phyloP scores from a whole-genome alignment of 2,329 filamentous ascomycete genomes.

The Chaetomium sp. region DNA sequence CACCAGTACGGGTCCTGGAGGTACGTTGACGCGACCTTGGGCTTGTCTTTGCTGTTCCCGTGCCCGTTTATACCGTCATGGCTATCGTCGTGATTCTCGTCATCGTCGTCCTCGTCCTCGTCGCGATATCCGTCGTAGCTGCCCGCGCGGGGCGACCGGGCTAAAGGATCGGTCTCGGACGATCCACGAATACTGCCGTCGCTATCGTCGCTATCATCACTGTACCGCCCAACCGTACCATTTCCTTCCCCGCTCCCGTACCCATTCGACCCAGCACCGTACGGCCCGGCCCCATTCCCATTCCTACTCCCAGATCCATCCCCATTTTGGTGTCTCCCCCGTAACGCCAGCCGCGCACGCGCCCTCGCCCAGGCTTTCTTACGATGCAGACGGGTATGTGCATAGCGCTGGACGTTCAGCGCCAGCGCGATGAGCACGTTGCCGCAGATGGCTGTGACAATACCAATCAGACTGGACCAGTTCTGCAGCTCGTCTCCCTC shows the following conservation, averaged over 20 bases:
- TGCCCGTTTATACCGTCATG: neutral
- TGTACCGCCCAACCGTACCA: constrained; percentile 24
- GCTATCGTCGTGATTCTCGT: constrained; percentile 26
- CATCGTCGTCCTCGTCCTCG: constrained; percentile 20
- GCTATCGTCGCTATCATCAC: constrained; percentile 31
- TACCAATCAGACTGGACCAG: constrained; percentile 94
- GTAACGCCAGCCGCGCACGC: constrained; percentile 48
- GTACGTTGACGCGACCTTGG: constrained; percentile 59
- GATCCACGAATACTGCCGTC: constrained; percentile 15
- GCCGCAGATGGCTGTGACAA: constrained; percentile 83
- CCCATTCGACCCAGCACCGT: constrained; percentile 6
- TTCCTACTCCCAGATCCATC: too few relatives aligned
- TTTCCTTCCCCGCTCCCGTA: neutral
- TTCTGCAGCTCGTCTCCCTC: constrained; percentile 48
- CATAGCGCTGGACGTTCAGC: constrained; percentile 93
- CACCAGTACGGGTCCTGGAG: constrained; percentile 94
- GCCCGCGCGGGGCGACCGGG: constrained; percentile 43
- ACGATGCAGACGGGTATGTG: constrained; percentile 76
- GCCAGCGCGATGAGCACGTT: constrained; percentile 94
- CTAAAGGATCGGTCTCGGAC: constrained; percentile 46
- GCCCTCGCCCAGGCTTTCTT: constrained; percentile 56
- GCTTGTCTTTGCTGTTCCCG: constrained; percentile 24
- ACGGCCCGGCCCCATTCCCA: too few relatives aligned
- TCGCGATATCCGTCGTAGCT: constrained; percentile 32
- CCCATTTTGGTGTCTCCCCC: constrained; percentile 16